phyloP scores from a whole-genome alignment of 176 grass and related monocot genomes.

The Eragrostis curvula region DNA sequence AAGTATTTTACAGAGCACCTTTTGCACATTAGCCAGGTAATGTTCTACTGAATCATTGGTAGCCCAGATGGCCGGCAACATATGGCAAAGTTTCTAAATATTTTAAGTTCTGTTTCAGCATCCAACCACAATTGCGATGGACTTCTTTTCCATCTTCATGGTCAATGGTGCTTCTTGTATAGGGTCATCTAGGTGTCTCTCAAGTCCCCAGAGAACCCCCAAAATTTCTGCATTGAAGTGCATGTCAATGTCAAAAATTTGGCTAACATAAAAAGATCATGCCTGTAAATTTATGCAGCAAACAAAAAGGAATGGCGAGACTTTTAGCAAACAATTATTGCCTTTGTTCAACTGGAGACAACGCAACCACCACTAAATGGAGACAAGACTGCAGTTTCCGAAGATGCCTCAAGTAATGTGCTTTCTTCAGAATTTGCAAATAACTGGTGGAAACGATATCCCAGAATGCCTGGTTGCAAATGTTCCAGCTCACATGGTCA shows the following conservation, averaged over 20 bases:
- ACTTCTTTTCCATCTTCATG: slow-evolving; percentile 1
- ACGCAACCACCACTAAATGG: slow-evolving; percentile 44
- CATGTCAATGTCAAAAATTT: slow-evolving; percentile 7
- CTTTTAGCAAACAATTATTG: slow-evolving; percentile 21
- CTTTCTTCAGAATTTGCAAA: slow-evolving; percentile 41
- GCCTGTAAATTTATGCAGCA: neutral
- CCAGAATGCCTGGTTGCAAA: slow-evolving; percentile 43
- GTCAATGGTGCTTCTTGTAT: neutral
- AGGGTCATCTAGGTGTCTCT: slow-evolving; percentile 4
- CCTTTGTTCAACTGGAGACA: slow-evolving; percentile 36
- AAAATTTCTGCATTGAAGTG: slow-evolving; percentile 37
- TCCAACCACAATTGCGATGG: neutral
- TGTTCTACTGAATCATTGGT: slow-evolving; percentile 13
- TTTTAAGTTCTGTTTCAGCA: slow-evolving; percentile 4
- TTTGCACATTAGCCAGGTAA: slow-evolving; percentile 5
- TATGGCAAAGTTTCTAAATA: neutral
- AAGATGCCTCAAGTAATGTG: slow-evolving; percentile 45
- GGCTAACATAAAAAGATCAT: neutral
- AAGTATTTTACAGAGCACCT: slow-evolving; percentile 25
- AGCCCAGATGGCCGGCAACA: neutral
- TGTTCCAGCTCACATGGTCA: slow-evolving; percentile 38
- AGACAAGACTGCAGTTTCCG: slow-evolving; percentile 25
- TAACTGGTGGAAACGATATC: slow-evolving; percentile 36
- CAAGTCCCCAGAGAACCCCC: neutral
- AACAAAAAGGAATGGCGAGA: neutral